These are phyloP conservation scores for Geotrichum siamense DNA, from an alignment of 1,139 yeast species.

Conservation along the genomic window DNA sequence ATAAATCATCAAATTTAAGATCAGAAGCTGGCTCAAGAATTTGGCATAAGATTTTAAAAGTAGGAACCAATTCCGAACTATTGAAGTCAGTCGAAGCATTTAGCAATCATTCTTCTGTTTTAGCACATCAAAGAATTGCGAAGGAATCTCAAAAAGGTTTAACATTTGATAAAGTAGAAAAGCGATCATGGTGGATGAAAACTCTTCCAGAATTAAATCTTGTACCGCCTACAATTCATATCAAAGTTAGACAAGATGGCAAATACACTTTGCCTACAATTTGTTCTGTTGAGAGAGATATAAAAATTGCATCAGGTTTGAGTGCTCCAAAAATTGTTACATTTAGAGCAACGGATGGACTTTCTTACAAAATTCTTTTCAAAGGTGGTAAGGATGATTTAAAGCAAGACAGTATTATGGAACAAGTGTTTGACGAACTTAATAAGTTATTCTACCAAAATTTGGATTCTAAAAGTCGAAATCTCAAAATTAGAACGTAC, in stretches of 20 bases:
- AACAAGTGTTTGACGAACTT: constrained; percentile 87
- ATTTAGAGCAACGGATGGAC: constrained; percentile 52
- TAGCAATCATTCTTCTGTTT: constrained; percentile 44
- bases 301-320: constrained; percentile 68
- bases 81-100: constrained; percentile 43
- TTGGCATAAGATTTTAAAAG: constrained; percentile 16
- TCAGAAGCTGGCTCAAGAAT: constrained; percentile 22
- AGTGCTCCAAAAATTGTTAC: constrained; percentile 77
- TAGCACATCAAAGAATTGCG: constrained; percentile 37
- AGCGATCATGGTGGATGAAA: constrained; percentile 46
- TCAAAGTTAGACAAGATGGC: constrained; percentile 41
- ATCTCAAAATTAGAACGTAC: constrained; percentile 68
- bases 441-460: constrained; percentile 58
- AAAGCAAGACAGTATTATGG: constrained; percentile 95
- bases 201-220: constrained; percentile 41
- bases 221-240: constrained; percentile 62
- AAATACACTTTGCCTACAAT: constrained; percentile 50
- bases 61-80: constrained; percentile 20
- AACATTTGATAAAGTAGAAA: constrained; percentile 7
- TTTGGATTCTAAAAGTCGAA: constrained; percentile 49
- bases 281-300: constrained; percentile 38
- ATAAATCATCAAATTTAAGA: constrained; percentile 16
- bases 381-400: constrained; percentile 89
- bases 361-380: constrained; percentile 49
- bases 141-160: constrained; percentile 7